Evolutionary conservation across 441 rosid species (phyloP).

Genomic region (Erodium chrysanthum): DNA sequence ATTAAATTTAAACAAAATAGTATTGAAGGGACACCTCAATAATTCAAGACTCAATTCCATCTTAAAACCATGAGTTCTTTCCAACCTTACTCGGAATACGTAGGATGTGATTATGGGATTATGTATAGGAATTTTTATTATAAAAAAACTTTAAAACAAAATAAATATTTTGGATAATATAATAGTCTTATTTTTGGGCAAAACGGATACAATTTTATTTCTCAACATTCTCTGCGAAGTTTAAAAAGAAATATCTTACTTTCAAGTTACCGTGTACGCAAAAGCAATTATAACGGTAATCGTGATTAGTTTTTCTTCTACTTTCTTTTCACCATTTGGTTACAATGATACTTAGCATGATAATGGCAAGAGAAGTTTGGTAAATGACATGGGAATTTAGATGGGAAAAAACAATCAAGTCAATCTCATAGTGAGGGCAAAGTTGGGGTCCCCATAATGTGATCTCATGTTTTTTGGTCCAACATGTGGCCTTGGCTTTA

Average conservation of each 20-base stretch:
- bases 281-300: neutral
- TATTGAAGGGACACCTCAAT: too few relatives aligned
- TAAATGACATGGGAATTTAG: neutral
- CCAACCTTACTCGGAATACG: too few relatives aligned
- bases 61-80: too few relatives aligned
- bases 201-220: too few relatives aligned
- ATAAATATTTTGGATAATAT: too few relatives aligned
- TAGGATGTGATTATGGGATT: too few relatives aligned
- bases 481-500: constrained; percentile 5
- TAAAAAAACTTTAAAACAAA: too few relatives aligned
- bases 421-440: neutral
- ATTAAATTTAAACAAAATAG: too few relatives aligned
- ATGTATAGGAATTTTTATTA: too few relatives aligned
- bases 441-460: constrained; percentile 4
- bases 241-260: neutral
- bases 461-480: constrained; percentile 5
- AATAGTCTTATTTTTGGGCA: too few relatives aligned
- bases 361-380: neutral
- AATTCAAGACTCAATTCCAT: too few relatives aligned
- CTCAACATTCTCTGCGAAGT: neutral
- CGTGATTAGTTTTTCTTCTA: neutral
- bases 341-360: neutral
- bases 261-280: neutral
- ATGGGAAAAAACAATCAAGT: neutral
- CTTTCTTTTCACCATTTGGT: neutral